These are phyloP conservation scores for Oryza rufipogon DNA, from an alignment of 176 grass and related monocot genomes.

Conservation along the genomic window DNA sequence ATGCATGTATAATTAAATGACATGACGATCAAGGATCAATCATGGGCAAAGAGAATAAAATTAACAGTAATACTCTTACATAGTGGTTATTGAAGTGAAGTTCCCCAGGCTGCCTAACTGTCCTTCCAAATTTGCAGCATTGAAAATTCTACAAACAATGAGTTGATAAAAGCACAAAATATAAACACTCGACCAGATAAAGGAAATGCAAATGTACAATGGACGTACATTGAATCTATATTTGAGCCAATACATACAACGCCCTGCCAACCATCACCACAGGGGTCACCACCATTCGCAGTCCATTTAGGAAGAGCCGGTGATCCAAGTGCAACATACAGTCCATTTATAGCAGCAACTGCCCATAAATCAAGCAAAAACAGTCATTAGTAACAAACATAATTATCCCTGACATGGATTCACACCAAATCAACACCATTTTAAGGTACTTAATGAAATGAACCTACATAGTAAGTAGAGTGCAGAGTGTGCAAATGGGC, in stretches of 20 bases:
- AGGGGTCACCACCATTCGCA: slow-evolving; percentile 81
- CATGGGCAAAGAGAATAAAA: slow-evolving; percentile 28
- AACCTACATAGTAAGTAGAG: background rate
- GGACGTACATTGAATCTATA: slow-evolving; percentile 80
- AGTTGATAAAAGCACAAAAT: slow-evolving; percentile 45
- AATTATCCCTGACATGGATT: slow-evolving; percentile 9
- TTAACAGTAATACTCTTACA: slow-evolving; percentile 50
- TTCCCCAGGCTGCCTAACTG: slow-evolving; percentile 63
- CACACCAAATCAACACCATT: background rate
- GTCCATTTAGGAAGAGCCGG: slow-evolving; percentile 82
- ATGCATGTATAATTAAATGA: slow-evolving; percentile 41
- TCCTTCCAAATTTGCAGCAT: slow-evolving; percentile 79
- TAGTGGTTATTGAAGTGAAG: slow-evolving; percentile 70
- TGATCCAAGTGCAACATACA: slow-evolving; percentile 70
- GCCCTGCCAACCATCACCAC: slow-evolving; percentile 83
- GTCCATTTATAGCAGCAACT: slow-evolving; percentile 93
- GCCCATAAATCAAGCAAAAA: slow-evolving; percentile 2
- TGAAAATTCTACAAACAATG: slow-evolving; percentile 67
- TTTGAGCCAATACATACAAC: slow-evolving; percentile 70
- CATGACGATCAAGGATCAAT: background rate
- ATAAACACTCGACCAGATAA: slow-evolving; percentile 32
- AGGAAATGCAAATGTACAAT: slow-evolving; percentile 44
- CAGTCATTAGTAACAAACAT: slow-evolving; percentile 9
- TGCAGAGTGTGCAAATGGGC: background rate
- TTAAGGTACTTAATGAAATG: background rate